These are phyloP conservation scores for Discostella stelligeroides DNA, from an alignment of 108 stramenopile species.

Conservation along the genomic window DNA sequence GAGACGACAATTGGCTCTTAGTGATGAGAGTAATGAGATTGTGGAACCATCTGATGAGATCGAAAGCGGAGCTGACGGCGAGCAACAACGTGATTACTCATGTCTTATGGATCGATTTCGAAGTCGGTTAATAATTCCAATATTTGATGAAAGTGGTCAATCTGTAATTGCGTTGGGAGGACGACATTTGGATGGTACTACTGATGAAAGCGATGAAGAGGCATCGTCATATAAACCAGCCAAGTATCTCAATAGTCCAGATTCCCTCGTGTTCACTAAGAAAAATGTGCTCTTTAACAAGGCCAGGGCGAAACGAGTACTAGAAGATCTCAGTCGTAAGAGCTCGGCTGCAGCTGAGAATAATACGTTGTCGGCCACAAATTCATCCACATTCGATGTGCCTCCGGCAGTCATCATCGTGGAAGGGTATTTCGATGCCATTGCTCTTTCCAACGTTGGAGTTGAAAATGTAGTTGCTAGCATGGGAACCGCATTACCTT, in stretches of 20 bases:
- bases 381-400: not conserved
- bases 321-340: conserved; percentile 27
- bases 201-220: conserved; percentile 10
- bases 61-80: conserved; percentile 4
- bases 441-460: conserved; percentile 82
- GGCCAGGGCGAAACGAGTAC: conserved; percentile 58
- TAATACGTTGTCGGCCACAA: not conserved
- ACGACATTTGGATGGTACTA: conserved; percentile 50
- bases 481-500: conserved; percentile 89
- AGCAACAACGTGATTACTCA: conserved; percentile 25
- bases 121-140: conserved; percentile 75
- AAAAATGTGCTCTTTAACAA: conserved; percentile 79
- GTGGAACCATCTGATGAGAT: conserved; percentile 5
- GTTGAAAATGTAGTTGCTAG: conserved; percentile 77
- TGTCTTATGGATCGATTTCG: conserved; percentile 84
- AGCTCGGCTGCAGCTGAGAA: not conserved
- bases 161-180: conserved; percentile 82
- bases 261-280: conserved; percentile 86
- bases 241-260: conserved; percentile 95
- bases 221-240: conserved; percentile 47
- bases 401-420: conserved; percentile 71
- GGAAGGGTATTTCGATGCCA: conserved; percentile 95
- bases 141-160: conserved; percentile 68
- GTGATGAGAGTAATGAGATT: not conserved
- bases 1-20: conserved; percentile 10